These are phyloP conservation scores for Eimeria brunetti DNA, from an alignment of 169 alveolate species.

Conservation along the genomic window DNA sequence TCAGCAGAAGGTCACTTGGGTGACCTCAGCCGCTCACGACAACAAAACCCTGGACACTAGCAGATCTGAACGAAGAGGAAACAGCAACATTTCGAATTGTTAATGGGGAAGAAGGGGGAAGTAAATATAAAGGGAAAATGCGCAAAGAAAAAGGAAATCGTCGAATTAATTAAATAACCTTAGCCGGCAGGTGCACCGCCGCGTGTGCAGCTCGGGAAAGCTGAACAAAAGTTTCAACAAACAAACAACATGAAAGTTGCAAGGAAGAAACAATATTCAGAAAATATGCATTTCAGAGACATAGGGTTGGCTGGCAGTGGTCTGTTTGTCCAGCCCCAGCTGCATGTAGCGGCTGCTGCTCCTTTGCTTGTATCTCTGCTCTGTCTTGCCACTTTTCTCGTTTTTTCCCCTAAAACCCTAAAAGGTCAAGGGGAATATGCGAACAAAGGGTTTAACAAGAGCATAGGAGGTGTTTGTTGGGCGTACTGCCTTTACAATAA, in stretches of 20 bases:
- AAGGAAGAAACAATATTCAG: background rate
- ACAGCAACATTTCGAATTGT: background rate
- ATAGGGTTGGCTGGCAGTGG: background rate
- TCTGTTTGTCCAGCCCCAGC: constrained; percentile 20
- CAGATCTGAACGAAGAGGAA: background rate
- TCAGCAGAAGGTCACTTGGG: constrained; percentile 1
- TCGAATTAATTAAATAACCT: no score
- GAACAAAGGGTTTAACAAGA: background rate
- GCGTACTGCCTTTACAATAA: background rate
- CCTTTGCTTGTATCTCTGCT: background rate
- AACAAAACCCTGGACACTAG: no score
- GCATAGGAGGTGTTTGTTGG: background rate
- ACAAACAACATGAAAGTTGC: background rate
- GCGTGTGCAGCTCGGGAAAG: background rate
- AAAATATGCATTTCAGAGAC: background rate
- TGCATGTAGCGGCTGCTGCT: constrained; percentile 10
- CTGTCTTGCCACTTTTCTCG: background rate
- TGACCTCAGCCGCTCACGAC: background rate
- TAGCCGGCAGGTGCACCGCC: background rate
- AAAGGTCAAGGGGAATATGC: background rate
- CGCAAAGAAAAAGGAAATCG: no score
- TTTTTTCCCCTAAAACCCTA: background rate
- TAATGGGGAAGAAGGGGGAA: background rate
- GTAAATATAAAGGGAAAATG: no score
- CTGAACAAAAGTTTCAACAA: background rate